A percentile compares a stretch with the other conserved stretches of the same genome.
phyloP scores from a whole-genome alignment of 2,329 filamentous ascomycete species.

The Calonectria pseudoreteaudii region DNA sequence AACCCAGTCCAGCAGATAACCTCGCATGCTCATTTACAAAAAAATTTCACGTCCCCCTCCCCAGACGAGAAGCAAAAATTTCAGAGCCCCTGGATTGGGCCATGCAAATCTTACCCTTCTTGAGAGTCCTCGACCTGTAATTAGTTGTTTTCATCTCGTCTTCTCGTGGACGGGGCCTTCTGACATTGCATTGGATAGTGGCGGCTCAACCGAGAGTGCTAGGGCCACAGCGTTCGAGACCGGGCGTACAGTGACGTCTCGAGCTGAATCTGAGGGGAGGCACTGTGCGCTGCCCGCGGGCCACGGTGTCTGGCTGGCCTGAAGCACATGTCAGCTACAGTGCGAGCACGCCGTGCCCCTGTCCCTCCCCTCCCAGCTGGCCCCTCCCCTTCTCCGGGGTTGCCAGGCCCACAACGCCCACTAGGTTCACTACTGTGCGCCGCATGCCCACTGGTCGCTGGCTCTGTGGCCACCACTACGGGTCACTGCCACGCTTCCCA shows the following conservation, averaged over 20 bases:
- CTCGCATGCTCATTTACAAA: constrained; percentile 4
- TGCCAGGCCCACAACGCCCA: constrained; percentile 29
- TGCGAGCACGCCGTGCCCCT: constrained; percentile 26
- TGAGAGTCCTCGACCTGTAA: constrained; percentile 13
- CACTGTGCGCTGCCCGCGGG: constrained; percentile 32
- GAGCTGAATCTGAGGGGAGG: constrained; percentile 7
- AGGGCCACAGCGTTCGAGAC: constrained; percentile 34
- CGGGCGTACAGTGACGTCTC: constrained; percentile 34
- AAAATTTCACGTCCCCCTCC: constrained; percentile 2
- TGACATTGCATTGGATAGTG: constrained; percentile 24
- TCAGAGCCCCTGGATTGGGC: constrained; percentile 26
- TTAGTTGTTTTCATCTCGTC: constrained; percentile 37
- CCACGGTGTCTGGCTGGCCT: not conserved
- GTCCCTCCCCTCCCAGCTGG: constrained; percentile 4
- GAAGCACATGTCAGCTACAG: constrained; percentile 29
- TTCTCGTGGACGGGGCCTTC: constrained; percentile 28
- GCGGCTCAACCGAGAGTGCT: constrained; percentile 25
- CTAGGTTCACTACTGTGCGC: constrained; percentile 13
- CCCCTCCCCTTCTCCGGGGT: constrained; percentile 17
- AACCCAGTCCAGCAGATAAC: not conserved
- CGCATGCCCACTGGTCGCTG: constrained; percentile 11
- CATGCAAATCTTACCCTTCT: constrained; percentile 20
- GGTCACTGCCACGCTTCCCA: constrained; percentile 28
- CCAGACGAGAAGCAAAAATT: not conserved
- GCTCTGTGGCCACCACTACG: constrained; percentile 6